Evolutionary conservation across 176 grass and related monocot genomes (phyloP).

Genomic region (Stipa capillata): DNA sequence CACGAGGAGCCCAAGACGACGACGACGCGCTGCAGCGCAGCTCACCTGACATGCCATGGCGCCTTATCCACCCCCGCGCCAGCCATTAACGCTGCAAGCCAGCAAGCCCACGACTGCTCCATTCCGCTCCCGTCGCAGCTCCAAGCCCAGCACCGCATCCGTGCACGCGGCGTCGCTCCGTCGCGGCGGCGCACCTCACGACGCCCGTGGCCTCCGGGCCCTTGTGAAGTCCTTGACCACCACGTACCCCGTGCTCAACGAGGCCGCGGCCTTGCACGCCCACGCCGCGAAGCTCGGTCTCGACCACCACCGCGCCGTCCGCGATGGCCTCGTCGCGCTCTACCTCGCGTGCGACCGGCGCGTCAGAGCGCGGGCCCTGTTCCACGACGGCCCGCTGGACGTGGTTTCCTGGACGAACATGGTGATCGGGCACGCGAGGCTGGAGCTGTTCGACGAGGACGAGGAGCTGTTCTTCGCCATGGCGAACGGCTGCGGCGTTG

Average conservation of each 20-base stretch:
- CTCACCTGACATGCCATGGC: not conserved
- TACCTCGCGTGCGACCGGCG: not conserved
- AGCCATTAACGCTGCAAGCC: too few relatives aligned
- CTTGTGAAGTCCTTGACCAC: not conserved
- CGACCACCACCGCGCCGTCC: not conserved
- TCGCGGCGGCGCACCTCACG: not conserved
- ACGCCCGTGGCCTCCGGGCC: not conserved
- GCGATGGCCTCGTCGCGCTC: not conserved
- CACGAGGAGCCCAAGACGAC: too few relatives aligned
- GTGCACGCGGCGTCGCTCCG: not conserved
- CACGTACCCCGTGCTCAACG: not conserved
- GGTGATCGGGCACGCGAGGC: constrained; percentile 14
- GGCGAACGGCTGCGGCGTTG: not conserved
- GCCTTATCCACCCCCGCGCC: not conserved
- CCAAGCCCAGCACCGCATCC: not conserved
- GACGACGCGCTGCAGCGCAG: too few relatives aligned
- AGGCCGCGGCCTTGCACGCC: not conserved
- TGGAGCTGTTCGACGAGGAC: not conserved
- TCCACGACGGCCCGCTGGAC: constrained; percentile 4
- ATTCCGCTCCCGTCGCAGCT: not conserved
- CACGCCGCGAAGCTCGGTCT: not conserved
- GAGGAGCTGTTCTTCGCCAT: constrained; percentile 24
- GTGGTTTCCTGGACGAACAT: constrained; percentile 47
- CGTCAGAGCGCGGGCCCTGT: not conserved
- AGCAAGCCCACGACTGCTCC: not conserved